Evolutionary conservation across 2,329 filamentous ascomycete genomes (phyloP).

Genomic region (Neofusicoccum cordaticola): DNA sequence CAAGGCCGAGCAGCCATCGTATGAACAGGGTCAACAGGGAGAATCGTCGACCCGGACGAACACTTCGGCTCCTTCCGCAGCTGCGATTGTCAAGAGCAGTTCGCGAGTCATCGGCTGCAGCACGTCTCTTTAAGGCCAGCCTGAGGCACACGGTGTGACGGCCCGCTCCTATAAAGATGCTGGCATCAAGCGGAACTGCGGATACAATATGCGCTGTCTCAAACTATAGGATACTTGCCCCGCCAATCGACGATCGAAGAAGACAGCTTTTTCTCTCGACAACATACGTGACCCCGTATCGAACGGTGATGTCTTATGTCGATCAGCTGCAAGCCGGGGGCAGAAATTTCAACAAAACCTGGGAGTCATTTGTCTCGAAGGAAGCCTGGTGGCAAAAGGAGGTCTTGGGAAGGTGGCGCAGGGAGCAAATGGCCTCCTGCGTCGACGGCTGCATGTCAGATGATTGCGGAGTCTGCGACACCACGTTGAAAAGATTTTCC

Average conservation of each 20-base stretch:
- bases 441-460: constrained; percentile 1
- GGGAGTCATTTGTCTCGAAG: not conserved
- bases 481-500: constrained; percentile 14
- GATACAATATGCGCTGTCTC: not conserved
- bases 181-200: not conserved
- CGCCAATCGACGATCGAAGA: not conserved
- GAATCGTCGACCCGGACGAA: too few relatives aligned
- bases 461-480: constrained; percentile 10
- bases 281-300: not conserved
- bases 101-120: too few relatives aligned
- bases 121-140: too few relatives aligned
- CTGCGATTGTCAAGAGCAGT: too few relatives aligned
- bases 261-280: not conserved
- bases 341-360: not conserved
- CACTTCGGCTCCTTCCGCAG: too few relatives aligned
- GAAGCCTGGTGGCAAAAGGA: not conserved
- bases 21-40: too few relatives aligned
- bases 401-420: not conserved
- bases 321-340: not conserved
- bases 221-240: not conserved
- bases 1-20: too few relatives aligned
- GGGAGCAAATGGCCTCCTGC: not conserved
- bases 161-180: not conserved
- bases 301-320: not conserved
- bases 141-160: not conserved